Conservation (phyloP, 345 rosid species). For the Ailanthus altissimus region DNA sequence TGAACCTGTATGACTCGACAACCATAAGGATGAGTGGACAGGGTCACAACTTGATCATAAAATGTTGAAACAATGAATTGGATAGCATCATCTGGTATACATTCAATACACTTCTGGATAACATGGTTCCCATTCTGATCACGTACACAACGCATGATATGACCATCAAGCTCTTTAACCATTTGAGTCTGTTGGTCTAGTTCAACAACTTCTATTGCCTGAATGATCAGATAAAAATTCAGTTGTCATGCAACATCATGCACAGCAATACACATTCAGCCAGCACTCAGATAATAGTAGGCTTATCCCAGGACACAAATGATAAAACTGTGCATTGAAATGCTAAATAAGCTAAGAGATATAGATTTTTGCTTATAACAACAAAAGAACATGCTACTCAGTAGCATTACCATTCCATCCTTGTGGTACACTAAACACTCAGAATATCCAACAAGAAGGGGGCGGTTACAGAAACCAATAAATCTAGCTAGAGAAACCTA, state of each 20-base stretch:
- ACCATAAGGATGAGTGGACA: slow-evolving; percentile 95
- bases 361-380: background rate
- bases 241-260: background rate
- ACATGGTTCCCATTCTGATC: slow-evolving; percentile 99
- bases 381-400: background rate
- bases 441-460: too few relatives aligned
- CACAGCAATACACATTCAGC: background rate
- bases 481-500: too few relatives aligned
- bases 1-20: slow-evolving; percentile 95
- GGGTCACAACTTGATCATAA: slow-evolving; percentile 82
- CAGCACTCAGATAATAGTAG: background rate
- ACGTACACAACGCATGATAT: slow-evolving; percentile 90
- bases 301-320: slow-evolving; percentile 1
- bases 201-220: slow-evolving; percentile 95
- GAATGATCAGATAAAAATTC: slow-evolving; percentile 18
- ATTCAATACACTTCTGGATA: slow-evolving; percentile 94
- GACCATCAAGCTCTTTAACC: slow-evolving; percentile 93
- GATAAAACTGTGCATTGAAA: background rate
- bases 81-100: slow-evolving; percentile 86
- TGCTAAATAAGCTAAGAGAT: background rate
- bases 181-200: slow-evolving; percentile 84
- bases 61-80: slow-evolving; percentile 77
- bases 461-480: too few relatives aligned
- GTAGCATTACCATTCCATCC: background rate
- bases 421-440: too few relatives aligned